Evolutionary conservation across 2,329 filamentous ascomycete species (phyloP).

Genomic region (Hypoxylon sp.): DNA sequence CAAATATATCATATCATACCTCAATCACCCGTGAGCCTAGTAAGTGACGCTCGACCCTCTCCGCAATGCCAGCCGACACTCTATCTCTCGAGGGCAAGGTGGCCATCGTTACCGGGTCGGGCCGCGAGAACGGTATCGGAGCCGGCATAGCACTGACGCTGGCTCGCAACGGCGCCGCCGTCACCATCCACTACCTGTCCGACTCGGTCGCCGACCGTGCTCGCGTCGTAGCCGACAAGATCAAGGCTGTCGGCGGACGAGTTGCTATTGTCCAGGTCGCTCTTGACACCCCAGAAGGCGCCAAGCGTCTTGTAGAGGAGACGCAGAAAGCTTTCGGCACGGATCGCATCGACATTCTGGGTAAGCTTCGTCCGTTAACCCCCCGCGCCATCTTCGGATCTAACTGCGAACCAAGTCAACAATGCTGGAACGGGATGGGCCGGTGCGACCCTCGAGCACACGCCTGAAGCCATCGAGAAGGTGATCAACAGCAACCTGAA

Average conservation of each 20-base stretch:
- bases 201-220: slow-evolving; percentile 14
- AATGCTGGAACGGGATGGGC: slow-evolving; percentile 33
- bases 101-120: slow-evolving; percentile 50
- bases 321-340: slow-evolving; percentile 34
- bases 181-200: slow-evolving; percentile 37
- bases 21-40: not conserved
- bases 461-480: slow-evolving; percentile 32
- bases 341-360: slow-evolving; percentile 43
- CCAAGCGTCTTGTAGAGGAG: slow-evolving; percentile 35
- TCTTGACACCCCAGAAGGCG: slow-evolving; percentile 24
- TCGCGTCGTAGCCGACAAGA: slow-evolving; percentile 17
- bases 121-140: slow-evolving; percentile 47
- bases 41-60: not conserved
- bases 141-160: slow-evolving; percentile 44
- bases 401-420: slow-evolving; percentile 36
- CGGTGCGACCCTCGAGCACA: slow-evolving; percentile 26
- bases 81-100: slow-evolving; percentile 47
- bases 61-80: slow-evolving; percentile 29
- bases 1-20: not conserved
- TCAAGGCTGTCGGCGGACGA: slow-evolving; percentile 18
- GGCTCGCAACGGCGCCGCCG: slow-evolving; percentile 36
- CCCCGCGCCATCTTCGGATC: not conserved
- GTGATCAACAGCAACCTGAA: slow-evolving; percentile 42
- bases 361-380: slow-evolving; percentile 27
- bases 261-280: slow-evolving; percentile 34